Evolutionary conservation across 2,329 filamentous ascomycete genomes (phyloP), one percentile per base, ranked within the genome.

Genomic region (Westerdykella ornata): DNA sequence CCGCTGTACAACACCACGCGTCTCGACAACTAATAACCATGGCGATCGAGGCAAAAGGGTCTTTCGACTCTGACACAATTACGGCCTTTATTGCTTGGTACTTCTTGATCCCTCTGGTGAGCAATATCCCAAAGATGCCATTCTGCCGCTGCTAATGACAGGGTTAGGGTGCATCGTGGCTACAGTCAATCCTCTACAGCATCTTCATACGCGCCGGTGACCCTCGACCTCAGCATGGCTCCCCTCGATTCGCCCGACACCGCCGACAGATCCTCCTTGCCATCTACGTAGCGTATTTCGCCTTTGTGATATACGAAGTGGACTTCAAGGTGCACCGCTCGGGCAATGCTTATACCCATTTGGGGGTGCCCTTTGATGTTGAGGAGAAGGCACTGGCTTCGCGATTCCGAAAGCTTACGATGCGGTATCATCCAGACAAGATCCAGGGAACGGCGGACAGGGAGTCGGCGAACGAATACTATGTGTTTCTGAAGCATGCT

Each of bases 301-400:
- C 84, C 50, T 96, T 95, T 73, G 95, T 88, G 35, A 80, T 97
- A 56, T 92, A 89, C 70, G 90, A 97, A 69, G 84, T 88, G 57
- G 86, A 94, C 73, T 81, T 85, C 70, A 81, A 87, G 48, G 75
- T 95, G 19, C 83, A 80, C 48, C 71, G 75, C 34, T 71, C 74
- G 1, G 81, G 84, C 14, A 82, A 87, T 65, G 95, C 85, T 70
- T 97, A 96, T 70, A 72, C 78, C 35, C 77, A 84, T 48, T 77
- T 98, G 0, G 80, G 80, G 28, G 77, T 96, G 0, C 72, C 82
- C 11, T 73, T 82, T 29, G 66, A 76, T 42, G 84, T 85, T 9
- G 75, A 78, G 39, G 88, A 94, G 39, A 78, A 78, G 54, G 81
- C 83, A 11, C 78, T 98, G 61, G 92, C 94, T 68, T 84, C 83